Base-by-base conservation (phyloP, 371 early-diverging fungal genomes). In the Cokeromyces recurvatus region DNA sequence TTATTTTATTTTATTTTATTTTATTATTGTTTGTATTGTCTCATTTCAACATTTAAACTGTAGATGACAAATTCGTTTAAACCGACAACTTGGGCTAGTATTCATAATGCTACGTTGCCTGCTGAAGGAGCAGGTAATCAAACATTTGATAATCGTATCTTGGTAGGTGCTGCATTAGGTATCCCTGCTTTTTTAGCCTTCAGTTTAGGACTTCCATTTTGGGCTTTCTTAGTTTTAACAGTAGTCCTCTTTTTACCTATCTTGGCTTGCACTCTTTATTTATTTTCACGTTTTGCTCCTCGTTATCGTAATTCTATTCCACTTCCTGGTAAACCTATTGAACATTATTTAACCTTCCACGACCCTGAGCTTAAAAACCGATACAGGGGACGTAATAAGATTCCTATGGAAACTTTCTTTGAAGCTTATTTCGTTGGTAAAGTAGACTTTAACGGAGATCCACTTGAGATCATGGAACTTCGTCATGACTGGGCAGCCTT, bases 381-480 rank as follows among this genome's bases (percentile, higher is more conserved):
- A 48, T 94, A 91, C 82, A 58, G 71, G 48, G 91, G 87, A 51
- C 71, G 68, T 47, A 82, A 74, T 76, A 91, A 90, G 79, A 95
- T 97, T 50, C 95, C 97, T 45, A 94, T 94, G 87, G 96, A 95
- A 64, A 83, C 85, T 48, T 94, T 92, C 74, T 95, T 94, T 50
- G 96, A 97, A 62, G 82, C 84, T 53, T 97, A 95, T 79, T 92
- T 96, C 79, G 91, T 90, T 57, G 89, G 85, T 42, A 89, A 94
- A 81, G 89, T 96, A 41, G 94, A 95, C 59, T 71, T 95, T 51
- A 89, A 87, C 53, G 89, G 78, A 48, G 96, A 95, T 67, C 78
- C 88, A 53, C 72, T 95, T 27, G 89, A 90, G 51, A 71, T 88
- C 37, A 80, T 96, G 55, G 97, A 97, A 74, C 74, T 78, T 47